Base-by-base conservation (phyloP, 2,329 filamentous ascomycete genomes). In the Pezicula carpinea region DNA sequence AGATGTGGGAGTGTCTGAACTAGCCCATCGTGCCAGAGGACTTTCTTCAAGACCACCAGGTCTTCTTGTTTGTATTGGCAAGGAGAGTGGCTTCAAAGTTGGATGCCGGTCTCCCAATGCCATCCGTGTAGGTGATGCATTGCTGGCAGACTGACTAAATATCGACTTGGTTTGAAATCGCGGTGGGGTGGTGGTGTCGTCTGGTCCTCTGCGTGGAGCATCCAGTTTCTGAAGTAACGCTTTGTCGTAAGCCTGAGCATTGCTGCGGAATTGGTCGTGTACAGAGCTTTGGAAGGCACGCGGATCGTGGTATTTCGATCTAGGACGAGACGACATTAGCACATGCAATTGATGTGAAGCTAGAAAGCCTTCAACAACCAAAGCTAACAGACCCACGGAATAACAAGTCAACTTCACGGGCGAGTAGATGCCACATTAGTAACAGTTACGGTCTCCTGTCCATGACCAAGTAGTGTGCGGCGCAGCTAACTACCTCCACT, bases 191-290 rank as follows among this genome's bases (percentile, higher is more conserved):
- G 50, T 60, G 36, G 57, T 64, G 44, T 66, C 64, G 31, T 51
- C 55, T 17, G 43, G 17, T 5, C 52, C 53, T 49, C 59, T 59
- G 34, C 59, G 26, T 29, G 26, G 53, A 34, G 58, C 51, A 51
- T 62, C 60, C 23, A 65, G 46, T 48, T 65, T 68, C 33, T 65
- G 64, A 29, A 68, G 43, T 26, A 66, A 46, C 15, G 63, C 63
- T 50, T 66, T 66, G 43, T 68, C 66, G 49, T 66, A 68, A 46
- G 63, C 63, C 45, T 65, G 59, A 3, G 61, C 59, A 48, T 60
- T 63, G 33, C 53, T 63, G 52, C 59, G 60, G 45, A 59, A 65
- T 44, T 53, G 51, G 18, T 64, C 59, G 50, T 64, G 63, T 13
- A 64, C 63, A n/a, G 58, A 61, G 44, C 58, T 64, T 58, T 62